Conservation (phyloP, 1,284 basidiomycete genomes). For the Sporisorium graminicola region DNA sequence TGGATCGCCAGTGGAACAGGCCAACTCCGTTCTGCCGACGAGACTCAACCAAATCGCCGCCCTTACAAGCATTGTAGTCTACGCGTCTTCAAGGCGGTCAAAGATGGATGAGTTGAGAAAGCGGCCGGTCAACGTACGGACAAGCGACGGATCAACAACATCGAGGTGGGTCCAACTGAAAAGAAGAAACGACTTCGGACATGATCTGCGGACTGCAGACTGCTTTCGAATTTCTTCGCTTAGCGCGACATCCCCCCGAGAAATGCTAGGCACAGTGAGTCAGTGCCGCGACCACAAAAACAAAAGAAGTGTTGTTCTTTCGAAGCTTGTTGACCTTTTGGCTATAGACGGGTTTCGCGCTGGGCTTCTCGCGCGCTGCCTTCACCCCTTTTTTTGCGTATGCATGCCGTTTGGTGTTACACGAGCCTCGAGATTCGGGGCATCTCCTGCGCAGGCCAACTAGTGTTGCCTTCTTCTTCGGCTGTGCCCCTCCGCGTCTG, state of each 20-base stretch:
- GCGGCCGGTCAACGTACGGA: too few relatives aligned
- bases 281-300: not conserved
- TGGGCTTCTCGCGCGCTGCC: not conserved
- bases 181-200: slow-evolving; percentile 2
- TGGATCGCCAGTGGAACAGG: not conserved
- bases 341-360: not conserved
- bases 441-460: not conserved
- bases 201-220: slow-evolving; percentile 5
- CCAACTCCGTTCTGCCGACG: not conserved
- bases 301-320: not conserved
- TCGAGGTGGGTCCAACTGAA: slow-evolving; percentile 1
- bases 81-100: too few relatives aligned
- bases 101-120: too few relatives aligned
- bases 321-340: not conserved
- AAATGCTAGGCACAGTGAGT: slow-evolving; percentile 1
- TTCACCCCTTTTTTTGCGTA: not conserved
- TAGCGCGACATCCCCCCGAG: slow-evolving; percentile 8
- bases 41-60: too few relatives aligned
- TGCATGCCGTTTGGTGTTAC: not conserved
- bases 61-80: too few relatives aligned
- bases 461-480: too few relatives aligned
- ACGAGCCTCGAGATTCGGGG: not conserved
- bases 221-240: slow-evolving; percentile 5
- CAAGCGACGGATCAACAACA: not conserved
- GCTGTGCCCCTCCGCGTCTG: not conserved